A percentile compares a stretch with the other conserved stretches of the same genome.
Conservation (phyloP, 2,329 filamentous ascomycete species). For the Botrytis squamosa region DNA sequence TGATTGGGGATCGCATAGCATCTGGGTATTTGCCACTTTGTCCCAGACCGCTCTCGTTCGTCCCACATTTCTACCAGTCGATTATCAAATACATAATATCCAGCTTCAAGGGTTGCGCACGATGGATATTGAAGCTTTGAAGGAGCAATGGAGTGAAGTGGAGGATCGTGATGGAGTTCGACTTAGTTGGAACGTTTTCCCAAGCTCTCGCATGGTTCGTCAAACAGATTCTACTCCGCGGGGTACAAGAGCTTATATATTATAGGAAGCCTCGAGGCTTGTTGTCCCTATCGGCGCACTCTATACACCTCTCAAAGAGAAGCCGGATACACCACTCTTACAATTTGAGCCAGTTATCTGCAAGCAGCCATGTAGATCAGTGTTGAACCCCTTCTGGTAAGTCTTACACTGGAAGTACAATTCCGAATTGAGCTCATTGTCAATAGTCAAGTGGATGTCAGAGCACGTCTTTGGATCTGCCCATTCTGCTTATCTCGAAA, state of each 20-base stretch:
- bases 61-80: slow-evolving; percentile 5
- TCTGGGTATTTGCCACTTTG: not conserved
- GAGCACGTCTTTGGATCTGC: slow-evolving; percentile 83
- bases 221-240: slow-evolving; percentile 28
- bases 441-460: slow-evolving; percentile 74
- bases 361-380: slow-evolving; percentile 92
- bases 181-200: slow-evolving; percentile 98
- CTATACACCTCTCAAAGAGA: slow-evolving; percentile 95
- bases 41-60: not conserved
- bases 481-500: slow-evolving; percentile 85
- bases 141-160: slow-evolving; percentile 57
- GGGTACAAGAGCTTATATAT: slow-evolving; percentile 33
- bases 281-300: slow-evolving; percentile 95
- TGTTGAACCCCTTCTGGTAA: slow-evolving; percentile 96
- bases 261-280: slow-evolving; percentile 84
- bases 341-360: slow-evolving; percentile 97
- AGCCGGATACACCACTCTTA: slow-evolving; percentile 81
- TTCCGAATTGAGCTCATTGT: slow-evolving; percentile 29
- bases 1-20: not conserved
- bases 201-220: slow-evolving; percentile 91
- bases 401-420: slow-evolving; percentile 33
- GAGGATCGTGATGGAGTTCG: slow-evolving; percentile 96
- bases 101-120: slow-evolving; percentile 19
- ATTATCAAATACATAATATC: not conserved
- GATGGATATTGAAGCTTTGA: slow-evolving; percentile 39